Conservation (phyloP, 345 rosid genomes). For the Brassica rapa region DNA sequence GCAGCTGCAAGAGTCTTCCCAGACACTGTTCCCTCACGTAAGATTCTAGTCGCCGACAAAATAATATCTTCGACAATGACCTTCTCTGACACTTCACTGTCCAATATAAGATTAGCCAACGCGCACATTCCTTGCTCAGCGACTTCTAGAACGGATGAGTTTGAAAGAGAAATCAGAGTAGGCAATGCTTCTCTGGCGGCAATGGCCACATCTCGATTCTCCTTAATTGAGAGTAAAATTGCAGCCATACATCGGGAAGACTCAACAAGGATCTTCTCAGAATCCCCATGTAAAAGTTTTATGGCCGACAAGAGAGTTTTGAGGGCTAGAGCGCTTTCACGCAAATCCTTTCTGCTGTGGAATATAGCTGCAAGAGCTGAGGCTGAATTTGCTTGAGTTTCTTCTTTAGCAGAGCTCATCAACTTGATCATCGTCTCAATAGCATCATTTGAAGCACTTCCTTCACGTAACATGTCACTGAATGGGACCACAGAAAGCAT, state of each 20-base stretch:
- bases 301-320: slow-evolving; percentile 69
- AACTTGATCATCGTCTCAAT: slow-evolving; percentile 92
- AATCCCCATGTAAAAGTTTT: slow-evolving; percentile 75
- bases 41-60: slow-evolving; percentile 84
- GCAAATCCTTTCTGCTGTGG: slow-evolving; percentile 78
- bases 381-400: slow-evolving; percentile 95
- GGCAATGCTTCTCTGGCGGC: slow-evolving; percentile 78
- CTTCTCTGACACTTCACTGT: slow-evolving; percentile 72
- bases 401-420: slow-evolving; percentile 79
- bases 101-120: slow-evolving; percentile 93
- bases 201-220: slow-evolving; percentile 87
- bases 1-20: slow-evolving; percentile 98
- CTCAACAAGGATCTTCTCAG: slow-evolving; percentile 74
- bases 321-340: slow-evolving; percentile 83
- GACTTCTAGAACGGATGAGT: slow-evolving; percentile 74
- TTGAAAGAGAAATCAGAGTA: slow-evolving; percentile 64
- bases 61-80: slow-evolving; percentile 76
- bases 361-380: slow-evolving; percentile 93
- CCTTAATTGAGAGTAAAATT: slow-evolving; percentile 84
- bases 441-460: slow-evolving; percentile 98
- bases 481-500: slow-evolving; percentile 90
- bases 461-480: slow-evolving; percentile 80
- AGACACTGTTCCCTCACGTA: slow-evolving; percentile 84
- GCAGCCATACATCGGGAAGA: slow-evolving; percentile 83
- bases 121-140: slow-evolving; percentile 96